A percentile compares a stretch with the other conserved stretches of the same genome.
phyloP scores from a whole-genome alignment of 306 rosid species.

The Rosa lucieae region DNA sequence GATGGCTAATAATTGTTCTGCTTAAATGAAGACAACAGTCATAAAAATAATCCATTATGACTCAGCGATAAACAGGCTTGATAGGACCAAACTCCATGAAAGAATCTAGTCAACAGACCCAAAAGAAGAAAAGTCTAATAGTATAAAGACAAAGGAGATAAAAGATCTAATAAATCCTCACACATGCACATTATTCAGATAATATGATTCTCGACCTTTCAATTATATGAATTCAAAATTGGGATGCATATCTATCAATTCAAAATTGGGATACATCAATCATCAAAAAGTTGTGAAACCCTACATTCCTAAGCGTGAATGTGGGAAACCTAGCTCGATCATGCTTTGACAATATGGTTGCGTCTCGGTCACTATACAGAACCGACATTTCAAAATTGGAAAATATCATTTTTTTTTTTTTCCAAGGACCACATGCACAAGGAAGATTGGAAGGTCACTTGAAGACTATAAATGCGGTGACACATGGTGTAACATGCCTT shows the following conservation, averaged over 20 bases:
- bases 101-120: background rate
- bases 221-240: background rate
- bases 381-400: background rate
- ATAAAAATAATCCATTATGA: background rate
- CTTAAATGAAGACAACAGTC: background rate
- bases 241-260: too few species aligned
- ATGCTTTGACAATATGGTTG: too few species aligned
- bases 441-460: background rate
- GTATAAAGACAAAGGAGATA: background rate
- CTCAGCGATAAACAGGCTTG: background rate
- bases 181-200: background rate
- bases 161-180: background rate
- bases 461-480: background rate
- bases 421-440: background rate
- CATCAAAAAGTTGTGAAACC: too few species aligned
- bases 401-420: background rate
- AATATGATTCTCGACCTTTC: background rate
- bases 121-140: background rate
- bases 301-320: too few species aligned
- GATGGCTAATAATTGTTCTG: background rate
- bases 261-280: too few species aligned
- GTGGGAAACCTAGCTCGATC: too few species aligned
- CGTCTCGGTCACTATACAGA: background rate
- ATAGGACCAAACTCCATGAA: background rate
- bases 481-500: background rate